Percentiles rank a stretch among this genome's conserved stretches.
These are phyloP conservation scores for Lycium barbarum DNA, from an alignment of 257 asterid species.

Conservation along the genomic window DNA sequence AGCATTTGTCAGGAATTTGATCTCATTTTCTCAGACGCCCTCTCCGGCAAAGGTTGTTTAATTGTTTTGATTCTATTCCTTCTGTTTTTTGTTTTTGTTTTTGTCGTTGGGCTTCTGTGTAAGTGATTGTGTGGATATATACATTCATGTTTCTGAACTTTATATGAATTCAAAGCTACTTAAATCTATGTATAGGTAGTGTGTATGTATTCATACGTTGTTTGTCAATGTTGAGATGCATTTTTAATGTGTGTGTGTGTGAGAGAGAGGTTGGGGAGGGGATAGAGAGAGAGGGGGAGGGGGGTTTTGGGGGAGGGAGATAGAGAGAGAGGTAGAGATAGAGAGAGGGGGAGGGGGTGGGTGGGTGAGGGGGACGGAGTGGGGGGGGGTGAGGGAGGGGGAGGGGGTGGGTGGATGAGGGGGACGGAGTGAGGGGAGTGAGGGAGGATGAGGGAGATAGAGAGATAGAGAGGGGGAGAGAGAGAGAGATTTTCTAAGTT, in stretches of 20 bases:
- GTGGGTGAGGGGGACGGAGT: neutral
- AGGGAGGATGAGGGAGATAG: neutral
- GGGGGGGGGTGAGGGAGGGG: too few relatives aligned
- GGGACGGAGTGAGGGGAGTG: neutral
- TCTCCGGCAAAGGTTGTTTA: slow-evolving; percentile 63
- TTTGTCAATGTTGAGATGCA: neutral
- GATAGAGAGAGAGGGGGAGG: neutral
- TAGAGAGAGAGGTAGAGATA: neutral
- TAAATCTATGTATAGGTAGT: neutral
- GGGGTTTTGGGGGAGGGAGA: too few relatives aligned
- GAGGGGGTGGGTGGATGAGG: neutral
- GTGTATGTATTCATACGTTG: neutral
- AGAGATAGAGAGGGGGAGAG: too few relatives aligned
- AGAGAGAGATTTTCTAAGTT: too few relatives aligned
- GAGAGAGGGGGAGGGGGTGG: neutral
- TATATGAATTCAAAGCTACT: neutral
- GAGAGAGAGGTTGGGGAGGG: neutral
- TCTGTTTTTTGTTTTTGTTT: neutral
- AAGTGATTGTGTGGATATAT: too few relatives aligned
- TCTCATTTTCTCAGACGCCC: slow-evolving; percentile 75
- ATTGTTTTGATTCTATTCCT: neutral
- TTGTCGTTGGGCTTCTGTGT: neutral
- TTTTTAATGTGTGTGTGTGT: neutral
- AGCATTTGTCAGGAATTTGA: slow-evolving; percentile 71
- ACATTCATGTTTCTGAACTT: neutral